A percentile compares a stretch with the other conserved stretches of the same genome.
Evolutionary conservation across 768 basidiomycete genomes (phyloP).

Genomic region (Lentinula boryana): DNA sequence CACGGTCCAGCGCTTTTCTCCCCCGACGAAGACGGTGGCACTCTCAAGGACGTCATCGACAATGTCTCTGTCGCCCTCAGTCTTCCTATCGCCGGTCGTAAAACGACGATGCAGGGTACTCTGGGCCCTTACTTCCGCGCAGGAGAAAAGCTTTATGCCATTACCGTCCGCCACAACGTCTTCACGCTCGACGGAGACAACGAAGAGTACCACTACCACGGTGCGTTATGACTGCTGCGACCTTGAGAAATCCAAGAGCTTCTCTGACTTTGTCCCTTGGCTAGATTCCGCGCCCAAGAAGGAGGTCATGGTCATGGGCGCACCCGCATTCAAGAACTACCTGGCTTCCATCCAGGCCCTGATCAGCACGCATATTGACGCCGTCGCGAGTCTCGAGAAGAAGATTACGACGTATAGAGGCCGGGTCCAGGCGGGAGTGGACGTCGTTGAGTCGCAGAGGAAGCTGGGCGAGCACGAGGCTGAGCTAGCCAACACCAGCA

Average conservation of each 20-base stretch:
- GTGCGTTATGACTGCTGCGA: slow-evolving; percentile 17
- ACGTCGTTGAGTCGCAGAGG: slow-evolving; percentile 7
- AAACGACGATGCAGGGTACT: slow-evolving; percentile 26
- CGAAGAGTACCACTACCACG: slow-evolving; percentile 16
- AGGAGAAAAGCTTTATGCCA: slow-evolving; percentile 22
- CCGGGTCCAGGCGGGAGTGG: slow-evolving; percentile 10
- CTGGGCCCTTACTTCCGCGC: slow-evolving; percentile 28
- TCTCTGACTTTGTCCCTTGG: slow-evolving; percentile 13
- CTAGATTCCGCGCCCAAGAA: slow-evolving; percentile 17
- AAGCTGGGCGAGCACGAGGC: slow-evolving; percentile 13
- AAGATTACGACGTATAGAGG: too few relatives aligned
- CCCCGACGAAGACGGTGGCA: slow-evolving; percentile 20
- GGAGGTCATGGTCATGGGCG: slow-evolving; percentile 30
- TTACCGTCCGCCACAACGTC: slow-evolving; percentile 28
- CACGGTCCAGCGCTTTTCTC: slow-evolving; percentile 23
- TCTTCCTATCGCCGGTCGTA: slow-evolving; percentile 26
- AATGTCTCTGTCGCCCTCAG: slow-evolving; percentile 28
- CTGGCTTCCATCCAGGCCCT: slow-evolving; percentile 23
- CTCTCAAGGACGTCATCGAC: slow-evolving; percentile 29
- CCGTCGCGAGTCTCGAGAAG: slow-evolving; percentile 16
- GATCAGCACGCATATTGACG: slow-evolving; percentile 9
- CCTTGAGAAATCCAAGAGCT: too few relatives aligned
- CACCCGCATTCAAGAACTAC: slow-evolving; percentile 20
- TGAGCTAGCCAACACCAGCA: slow-evolving; percentile 14
- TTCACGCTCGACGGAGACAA: slow-evolving; percentile 21